phyloP scores from a whole-genome alignment of 371 early-diverging fungal species.

The Smittium culicis region DNA sequence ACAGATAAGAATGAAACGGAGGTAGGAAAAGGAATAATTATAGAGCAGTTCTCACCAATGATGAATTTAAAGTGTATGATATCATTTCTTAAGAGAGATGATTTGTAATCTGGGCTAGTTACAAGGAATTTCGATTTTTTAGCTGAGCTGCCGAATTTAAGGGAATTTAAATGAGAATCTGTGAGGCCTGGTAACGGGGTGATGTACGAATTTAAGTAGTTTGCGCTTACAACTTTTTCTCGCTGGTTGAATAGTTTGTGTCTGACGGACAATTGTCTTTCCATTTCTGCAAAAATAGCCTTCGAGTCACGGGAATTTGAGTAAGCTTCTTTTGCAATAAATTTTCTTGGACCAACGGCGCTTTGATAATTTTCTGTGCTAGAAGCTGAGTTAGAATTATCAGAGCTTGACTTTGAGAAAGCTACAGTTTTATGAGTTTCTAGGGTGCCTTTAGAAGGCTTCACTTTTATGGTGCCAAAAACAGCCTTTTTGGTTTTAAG shows the following conservation, averaged over 20 bases:
- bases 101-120: not conserved
- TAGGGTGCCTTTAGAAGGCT: not conserved
- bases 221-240: not conserved
- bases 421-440: not conserved
- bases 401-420: not conserved
- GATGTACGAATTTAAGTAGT: not conserved
- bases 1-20: not conserved
- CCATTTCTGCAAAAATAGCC: not conserved
- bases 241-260: not conserved
- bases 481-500: not conserved
- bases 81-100: not conserved
- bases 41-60: not conserved
- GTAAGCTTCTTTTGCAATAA: not conserved
- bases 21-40: not conserved
- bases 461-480: not conserved
- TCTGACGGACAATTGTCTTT: not conserved
- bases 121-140: not conserved
- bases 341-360: not conserved
- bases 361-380: not conserved
- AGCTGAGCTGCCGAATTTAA: not conserved
- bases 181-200: not conserved
- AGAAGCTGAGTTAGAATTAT: not conserved
- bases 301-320: not conserved
- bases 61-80: not conserved
- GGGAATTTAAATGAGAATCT: not conserved